These are phyloP conservation scores for Somion occarium DNA, from an alignment of 1,284 basidiomycete species.

Conservation along the genomic window DNA sequence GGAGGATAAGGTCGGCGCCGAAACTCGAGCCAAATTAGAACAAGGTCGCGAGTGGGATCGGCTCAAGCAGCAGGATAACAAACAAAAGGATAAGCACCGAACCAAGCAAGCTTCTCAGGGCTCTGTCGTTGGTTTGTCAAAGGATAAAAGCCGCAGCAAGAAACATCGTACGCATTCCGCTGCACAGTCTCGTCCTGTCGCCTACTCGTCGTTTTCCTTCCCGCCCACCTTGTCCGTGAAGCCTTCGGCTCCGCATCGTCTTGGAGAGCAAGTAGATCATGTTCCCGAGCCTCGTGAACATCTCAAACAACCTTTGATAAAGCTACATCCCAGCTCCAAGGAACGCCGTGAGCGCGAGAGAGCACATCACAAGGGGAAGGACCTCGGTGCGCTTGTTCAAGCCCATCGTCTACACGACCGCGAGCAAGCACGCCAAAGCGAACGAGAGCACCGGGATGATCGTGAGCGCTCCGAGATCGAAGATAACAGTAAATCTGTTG, in stretches of 20 bases:
- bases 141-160: background rate
- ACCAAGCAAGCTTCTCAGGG: too few species aligned
- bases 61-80: background rate
- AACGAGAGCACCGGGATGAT: conserved; percentile 4
- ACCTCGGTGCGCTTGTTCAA: conserved; percentile 15
- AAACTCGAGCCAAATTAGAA: too few species aligned
- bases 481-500: background rate
- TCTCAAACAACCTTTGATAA: background rate
- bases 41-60: conserved; percentile 2
- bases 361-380: conserved; percentile 1
- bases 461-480: background rate
- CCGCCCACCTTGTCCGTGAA: conserved; percentile 1
- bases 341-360: conserved; percentile 3
- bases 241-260: conserved; percentile 5
- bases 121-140: too few species aligned
- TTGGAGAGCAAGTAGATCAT: conserved; percentile 4
- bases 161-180: background rate
- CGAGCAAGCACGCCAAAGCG: conserved; percentile 17
- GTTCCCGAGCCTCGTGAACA: background rate
- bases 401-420: conserved; percentile 23
- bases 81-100: background rate
- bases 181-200: conserved; percentile 1
- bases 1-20: too few species aligned
- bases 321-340: conserved; percentile 2
- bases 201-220: conserved; percentile 12